These are phyloP conservation scores for Capronia coronata DNA, from an alignment of 2,329 filamentous ascomycete genomes.

Conservation along the genomic window DNA sequence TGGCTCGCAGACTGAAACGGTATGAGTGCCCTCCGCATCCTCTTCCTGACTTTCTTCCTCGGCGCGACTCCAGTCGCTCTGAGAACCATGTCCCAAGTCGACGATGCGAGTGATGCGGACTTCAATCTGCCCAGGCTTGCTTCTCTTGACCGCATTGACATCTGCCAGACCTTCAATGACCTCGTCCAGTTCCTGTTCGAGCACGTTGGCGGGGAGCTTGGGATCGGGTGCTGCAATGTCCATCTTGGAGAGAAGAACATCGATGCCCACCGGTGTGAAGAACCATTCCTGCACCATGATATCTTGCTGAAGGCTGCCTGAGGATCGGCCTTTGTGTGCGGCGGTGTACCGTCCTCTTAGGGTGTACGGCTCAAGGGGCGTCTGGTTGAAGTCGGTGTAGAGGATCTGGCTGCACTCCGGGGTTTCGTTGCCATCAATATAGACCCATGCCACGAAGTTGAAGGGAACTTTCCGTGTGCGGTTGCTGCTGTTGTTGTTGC, in stretches of 20 bases:
- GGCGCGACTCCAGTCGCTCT: neutral
- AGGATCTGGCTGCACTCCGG: slow-evolving; percentile 6
- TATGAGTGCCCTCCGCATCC: slow-evolving; percentile 1
- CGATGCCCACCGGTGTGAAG: slow-evolving; percentile 15
- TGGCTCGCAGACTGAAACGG: neutral
- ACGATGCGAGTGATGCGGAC: slow-evolving; percentile 5
- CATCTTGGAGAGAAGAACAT: slow-evolving; percentile 13
- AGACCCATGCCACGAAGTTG: slow-evolving; percentile 9
- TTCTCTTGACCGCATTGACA: neutral
- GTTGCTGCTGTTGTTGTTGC: no score
- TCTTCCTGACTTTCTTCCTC: neutral
- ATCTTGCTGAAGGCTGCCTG: neutral
- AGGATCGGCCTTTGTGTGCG: neutral
- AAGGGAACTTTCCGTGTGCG: slow-evolving; percentile 2
- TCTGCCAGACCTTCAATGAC: slow-evolving; percentile 7
- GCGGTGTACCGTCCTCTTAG: slow-evolving; percentile 4
- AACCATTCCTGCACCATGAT: slow-evolving; percentile 5
- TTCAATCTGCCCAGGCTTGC: slow-evolving; percentile 11
- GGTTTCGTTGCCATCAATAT: slow-evolving; percentile 14
- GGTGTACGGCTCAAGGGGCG: neutral
- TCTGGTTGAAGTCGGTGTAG: neutral
- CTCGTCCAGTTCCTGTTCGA: slow-evolving; percentile 12
- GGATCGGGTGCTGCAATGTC: slow-evolving; percentile 3
- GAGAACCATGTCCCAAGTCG: neutral
- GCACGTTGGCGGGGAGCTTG: slow-evolving; percentile 1